phyloP scores from a whole-genome alignment of 345 rosid species.

The Linum lewisii region DNA sequence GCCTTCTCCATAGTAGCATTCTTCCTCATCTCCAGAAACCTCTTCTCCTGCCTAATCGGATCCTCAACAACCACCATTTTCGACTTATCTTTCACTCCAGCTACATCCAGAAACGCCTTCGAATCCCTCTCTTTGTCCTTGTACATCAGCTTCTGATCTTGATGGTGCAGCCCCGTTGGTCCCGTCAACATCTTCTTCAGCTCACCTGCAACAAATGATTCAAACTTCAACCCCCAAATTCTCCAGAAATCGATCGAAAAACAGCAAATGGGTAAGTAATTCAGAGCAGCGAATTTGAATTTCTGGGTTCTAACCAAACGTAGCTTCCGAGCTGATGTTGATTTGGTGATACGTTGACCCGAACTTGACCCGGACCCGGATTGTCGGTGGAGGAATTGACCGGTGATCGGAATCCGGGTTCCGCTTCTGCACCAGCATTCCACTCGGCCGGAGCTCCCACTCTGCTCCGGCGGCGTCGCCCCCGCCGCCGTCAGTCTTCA shows the following conservation, averaged over 20 bases:
- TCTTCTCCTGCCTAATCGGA: conserved; percentile 17
- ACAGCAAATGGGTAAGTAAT: not conserved
- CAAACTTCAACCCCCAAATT: not conserved
- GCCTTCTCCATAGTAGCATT: conserved; percentile 18
- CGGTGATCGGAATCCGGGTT: conserved; percentile 12
- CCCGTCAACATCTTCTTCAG: conserved; percentile 21
- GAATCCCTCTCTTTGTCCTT: conserved; percentile 27
- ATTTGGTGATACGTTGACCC: conserved; percentile 17
- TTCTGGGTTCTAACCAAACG: conserved; percentile 13
- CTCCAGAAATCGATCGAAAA: not conserved
- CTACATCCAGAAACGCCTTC: conserved; percentile 15
- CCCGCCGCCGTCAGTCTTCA: conserved; percentile 46
- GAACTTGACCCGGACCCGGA: conserved; percentile 18
- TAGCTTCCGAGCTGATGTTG: conserved; percentile 18
- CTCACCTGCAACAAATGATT: conserved; percentile 18
- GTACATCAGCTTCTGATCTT: conserved; percentile 23
- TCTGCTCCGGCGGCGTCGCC: conserved; percentile 32
- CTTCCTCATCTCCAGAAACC: conserved; percentile 21
- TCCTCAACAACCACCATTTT: conserved; percentile 21
- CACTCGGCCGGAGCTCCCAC: conserved; percentile 22
- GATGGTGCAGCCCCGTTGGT: conserved; percentile 18
- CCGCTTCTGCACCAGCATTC: conserved; percentile 25
- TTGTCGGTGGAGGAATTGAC: conserved; percentile 12
- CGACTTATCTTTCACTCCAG: conserved; percentile 21
- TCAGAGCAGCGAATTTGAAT: too few species aligned